A percentile compares a stretch with the other conserved stretches of the same genome.
Evolutionary conservation across 495 filamentous ascomycete genomes (phyloP).

Genomic region (Penicillium soppii): DNA sequence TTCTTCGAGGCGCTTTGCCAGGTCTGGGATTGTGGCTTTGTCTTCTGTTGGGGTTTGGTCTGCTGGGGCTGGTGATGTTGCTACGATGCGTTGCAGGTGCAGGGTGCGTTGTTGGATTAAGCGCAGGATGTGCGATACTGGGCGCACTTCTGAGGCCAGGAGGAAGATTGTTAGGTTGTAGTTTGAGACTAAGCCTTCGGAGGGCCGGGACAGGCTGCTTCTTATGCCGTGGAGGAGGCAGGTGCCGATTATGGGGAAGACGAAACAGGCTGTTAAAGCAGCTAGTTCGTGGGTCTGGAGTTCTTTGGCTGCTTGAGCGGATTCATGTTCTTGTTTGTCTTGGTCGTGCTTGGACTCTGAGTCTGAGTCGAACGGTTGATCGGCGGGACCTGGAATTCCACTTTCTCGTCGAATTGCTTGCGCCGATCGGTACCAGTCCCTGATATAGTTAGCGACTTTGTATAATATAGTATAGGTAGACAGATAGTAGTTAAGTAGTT

Average conservation of each 20-base stretch:
- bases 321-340: slow-evolving; percentile 1
- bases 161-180: slow-evolving; percentile 95
- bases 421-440: slow-evolving; percentile 88
- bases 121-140: slow-evolving; percentile 75
- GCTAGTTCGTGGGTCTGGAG: slow-evolving; percentile 71
- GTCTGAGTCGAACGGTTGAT: slow-evolving; percentile 26
- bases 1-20: slow-evolving; percentile 65
- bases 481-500: too few relatives aligned
- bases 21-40: slow-evolving; percentile 56
- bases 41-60: too few relatives aligned
- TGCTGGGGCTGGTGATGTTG: slow-evolving; percentile 44
- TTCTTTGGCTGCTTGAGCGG: slow-evolving; percentile 49
- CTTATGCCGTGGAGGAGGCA: slow-evolving; percentile 77
- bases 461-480: too few relatives aligned
- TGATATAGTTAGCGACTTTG: slow-evolving; percentile 29
- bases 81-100: slow-evolving; percentile 76
- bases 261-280: slow-evolving; percentile 76
- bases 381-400: slow-evolving; percentile 45
- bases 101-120: slow-evolving; percentile 76
- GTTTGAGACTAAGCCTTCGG: slow-evolving; percentile 83
- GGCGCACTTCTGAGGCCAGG: slow-evolving; percentile 80
- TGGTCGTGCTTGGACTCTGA: slow-evolving; percentile 8
- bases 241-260: slow-evolving; percentile 73
- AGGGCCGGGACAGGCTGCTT: slow-evolving; percentile 72
- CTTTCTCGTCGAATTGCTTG: slow-evolving; percentile 57